Base-by-base conservation (phyloP, 306 rosid species). In the Begonia fuchsioides region DNA sequence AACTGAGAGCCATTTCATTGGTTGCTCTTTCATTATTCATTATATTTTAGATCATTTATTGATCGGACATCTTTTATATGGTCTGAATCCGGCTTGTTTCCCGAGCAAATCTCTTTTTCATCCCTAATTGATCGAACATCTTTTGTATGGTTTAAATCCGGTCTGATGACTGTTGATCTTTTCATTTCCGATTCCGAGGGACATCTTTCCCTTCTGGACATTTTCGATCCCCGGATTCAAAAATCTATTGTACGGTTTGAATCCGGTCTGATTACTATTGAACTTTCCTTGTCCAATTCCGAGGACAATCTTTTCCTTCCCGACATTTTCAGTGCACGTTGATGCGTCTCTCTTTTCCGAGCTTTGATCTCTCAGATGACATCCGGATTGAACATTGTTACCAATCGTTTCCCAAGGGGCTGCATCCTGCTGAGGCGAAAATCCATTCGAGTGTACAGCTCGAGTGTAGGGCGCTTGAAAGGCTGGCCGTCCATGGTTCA, bases 71-170 rank as follows among this genome's bases (percentile, higher is more conserved):
- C n/a, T n/a, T n/a, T n/a, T n/a, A n/a, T n/a, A n/a, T n/a, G n/a
- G n/a, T n/a, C n/a, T n/a, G n/a, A n/a, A n/a, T n/a, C n/a, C n/a
- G n/a, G n/a, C n/a, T n/a, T n/a, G n/a, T n/a, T n/a, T n/a, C 75
- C 85, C 75, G 80, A 64, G 51, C 94, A 77, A n/a, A n/a, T 60
- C 79, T 70, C 70, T 86, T 81, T 69, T 90, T 85, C 74, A 69
- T 50, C 70, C 63, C 15, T 64, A 73, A 74, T 85, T 2, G 32
- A 20, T 20, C 32, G 3, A 20, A 20, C 32, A 20, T 71, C 95
- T 81, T 67, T 85, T 85, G 71, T 90, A 90, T 57, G 94, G 96
- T 68, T 79, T 90, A 63, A 90, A 90, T 58, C 98, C 98, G 13
- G 93, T 90, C 54, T 76, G 84, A 58, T 68, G 68, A 63, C 69